Percentiles rank a stretch among this genome's conserved stretches.
Conservation (phyloP, 352 stramenopile species). For the Phytophthora sojae region DNA sequence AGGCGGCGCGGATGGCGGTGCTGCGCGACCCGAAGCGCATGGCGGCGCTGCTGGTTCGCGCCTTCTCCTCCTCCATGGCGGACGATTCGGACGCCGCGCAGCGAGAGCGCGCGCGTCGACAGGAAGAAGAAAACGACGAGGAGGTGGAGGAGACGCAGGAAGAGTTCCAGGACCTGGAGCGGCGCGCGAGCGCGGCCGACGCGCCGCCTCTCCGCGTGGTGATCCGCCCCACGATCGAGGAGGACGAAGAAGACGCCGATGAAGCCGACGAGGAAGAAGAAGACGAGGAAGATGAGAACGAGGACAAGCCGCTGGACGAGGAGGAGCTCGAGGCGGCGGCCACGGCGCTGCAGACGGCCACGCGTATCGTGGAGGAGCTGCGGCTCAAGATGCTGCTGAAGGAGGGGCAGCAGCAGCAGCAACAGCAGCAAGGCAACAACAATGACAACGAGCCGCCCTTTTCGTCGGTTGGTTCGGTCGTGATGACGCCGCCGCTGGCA, state of each 20-base stretch:
- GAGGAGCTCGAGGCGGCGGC: slow-evolving; percentile 56
- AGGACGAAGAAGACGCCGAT: slow-evolving; percentile 63
- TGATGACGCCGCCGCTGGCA: slow-evolving; percentile 7
- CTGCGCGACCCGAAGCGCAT: slow-evolving; percentile 55
- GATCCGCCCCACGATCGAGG: slow-evolving; percentile 10
- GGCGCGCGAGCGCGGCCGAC: slow-evolving; percentile 10
- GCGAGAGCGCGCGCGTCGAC: slow-evolving; percentile 2
- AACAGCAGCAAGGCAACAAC: slow-evolving; percentile 13
- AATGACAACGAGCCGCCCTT: slow-evolving; percentile 19
- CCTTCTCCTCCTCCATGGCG: slow-evolving; percentile 43
- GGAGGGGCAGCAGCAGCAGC: slow-evolving; percentile 45
- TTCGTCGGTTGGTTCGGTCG: slow-evolving; percentile 15
- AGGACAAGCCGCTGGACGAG: slow-evolving; percentile 43
- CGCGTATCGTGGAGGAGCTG: slow-evolving; percentile 64
- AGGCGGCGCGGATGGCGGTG: slow-evolving; percentile 36
- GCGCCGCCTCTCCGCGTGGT: slow-evolving; percentile 23
- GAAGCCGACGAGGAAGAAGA: slow-evolving; percentile 47
- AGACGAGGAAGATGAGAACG: slow-evolving; percentile 44
- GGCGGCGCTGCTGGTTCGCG: slow-evolving; percentile 54
- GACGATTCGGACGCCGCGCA: slow-evolving; percentile 8
- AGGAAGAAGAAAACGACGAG: slow-evolving; percentile 42
- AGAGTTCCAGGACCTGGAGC: slow-evolving; percentile 37
- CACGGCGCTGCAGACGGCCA: slow-evolving; percentile 60
- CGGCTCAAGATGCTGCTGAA: slow-evolving; percentile 64
- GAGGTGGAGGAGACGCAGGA: slow-evolving; percentile 41